Evolutionary conservation across 2,329 filamentous ascomycete species (phyloP), one percentile per base, ranked within the genome.

Genomic region (Fusarium sp.): DNA sequence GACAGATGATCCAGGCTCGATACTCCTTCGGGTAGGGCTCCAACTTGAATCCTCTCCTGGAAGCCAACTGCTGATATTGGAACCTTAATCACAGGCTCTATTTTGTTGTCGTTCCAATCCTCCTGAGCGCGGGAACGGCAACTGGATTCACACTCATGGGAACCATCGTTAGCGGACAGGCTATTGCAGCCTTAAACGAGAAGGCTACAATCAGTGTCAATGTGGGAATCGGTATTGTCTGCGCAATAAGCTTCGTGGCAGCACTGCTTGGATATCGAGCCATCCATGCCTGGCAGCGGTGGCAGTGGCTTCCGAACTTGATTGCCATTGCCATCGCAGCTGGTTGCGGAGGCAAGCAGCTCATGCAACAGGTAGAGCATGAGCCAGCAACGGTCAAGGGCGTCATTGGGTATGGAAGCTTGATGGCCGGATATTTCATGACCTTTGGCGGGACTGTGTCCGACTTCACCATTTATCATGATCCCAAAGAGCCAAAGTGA

Each of bases 1-100:
- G 90, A 20, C 89, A 91, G 78, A 86, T 91, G 77, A 86, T 91
- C 7, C 88, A 90, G 74, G 88, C 90, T n/a, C 84, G 90, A 34
- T 92, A 90, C 79, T 87, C 87, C 0, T 92, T 90, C 76, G 89
- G 88, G 84, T 88, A 50, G 34, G 75, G 45, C 34, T 30, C 14
- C 23, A 16, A 48, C 20, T 30, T 30, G 11, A 41, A 58, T 13
- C 10, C 27, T 37, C 10, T 32, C 18, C 7, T n/a, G 18, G 23
- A 27, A 5, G 14, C 34, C 25, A 11, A 20, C 32, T 23, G 37
- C 64, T 78, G 66, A 79, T 48, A 23, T 18, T 30, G 27, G 7
- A n/a, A 13, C 6, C 6, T 43, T 13, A 14, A 39, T 76, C 78
- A 6, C 34, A 84, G 85, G 1, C 78, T 85, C 18, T 89, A 89